Conservation (phyloP, 768 basidiomycete species). For the Cyclocybe aegerita region DNA sequence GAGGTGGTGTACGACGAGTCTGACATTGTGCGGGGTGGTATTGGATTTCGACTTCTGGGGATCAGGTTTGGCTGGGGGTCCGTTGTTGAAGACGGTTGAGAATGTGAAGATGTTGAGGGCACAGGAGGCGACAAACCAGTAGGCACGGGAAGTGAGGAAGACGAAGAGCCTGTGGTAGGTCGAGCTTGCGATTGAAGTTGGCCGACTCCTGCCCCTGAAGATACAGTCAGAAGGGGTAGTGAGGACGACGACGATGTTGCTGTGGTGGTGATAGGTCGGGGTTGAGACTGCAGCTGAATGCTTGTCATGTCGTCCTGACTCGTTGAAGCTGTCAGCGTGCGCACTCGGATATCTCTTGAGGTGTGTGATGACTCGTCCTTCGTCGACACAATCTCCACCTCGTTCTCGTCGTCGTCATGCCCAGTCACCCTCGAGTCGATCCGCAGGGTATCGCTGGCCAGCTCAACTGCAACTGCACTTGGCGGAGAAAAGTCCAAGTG, state of each 20-base stretch:
- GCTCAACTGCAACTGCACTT: constrained; percentile 5
- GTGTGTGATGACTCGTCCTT: constrained; percentile 13
- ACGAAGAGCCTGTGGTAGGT: background rate
- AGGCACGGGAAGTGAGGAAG: background rate
- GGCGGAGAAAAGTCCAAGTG: constrained; percentile 5
- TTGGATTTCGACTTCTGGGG: constrained; percentile 16
- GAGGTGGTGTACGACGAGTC: constrained; percentile 15
- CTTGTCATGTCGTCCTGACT: constrained; percentile 13
- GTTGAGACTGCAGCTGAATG: constrained; percentile 17
- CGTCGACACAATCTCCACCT: background rate
- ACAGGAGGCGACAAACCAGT: constrained; percentile 2
- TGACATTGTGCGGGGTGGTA: constrained; percentile 15
- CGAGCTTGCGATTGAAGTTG: background rate
- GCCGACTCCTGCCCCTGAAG: constrained; percentile 1
- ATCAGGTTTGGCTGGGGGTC: background rate
- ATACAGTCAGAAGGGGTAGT: constrained; percentile 3
- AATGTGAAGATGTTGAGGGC: constrained; percentile 6
- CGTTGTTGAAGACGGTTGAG: no score
- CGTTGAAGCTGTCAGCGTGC: background rate
- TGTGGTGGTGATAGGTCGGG: constrained; percentile 5
- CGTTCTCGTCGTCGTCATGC: constrained; percentile 13
- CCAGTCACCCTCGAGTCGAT: constrained; percentile 18
- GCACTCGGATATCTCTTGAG: constrained; percentile 12
- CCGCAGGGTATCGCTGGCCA: constrained; percentile 12
- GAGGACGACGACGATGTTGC: constrained; percentile 8